Evolutionary conservation across 768 basidiomycete genomes (phyloP).

Genomic region (Neoboletus subvelutipes): DNA sequence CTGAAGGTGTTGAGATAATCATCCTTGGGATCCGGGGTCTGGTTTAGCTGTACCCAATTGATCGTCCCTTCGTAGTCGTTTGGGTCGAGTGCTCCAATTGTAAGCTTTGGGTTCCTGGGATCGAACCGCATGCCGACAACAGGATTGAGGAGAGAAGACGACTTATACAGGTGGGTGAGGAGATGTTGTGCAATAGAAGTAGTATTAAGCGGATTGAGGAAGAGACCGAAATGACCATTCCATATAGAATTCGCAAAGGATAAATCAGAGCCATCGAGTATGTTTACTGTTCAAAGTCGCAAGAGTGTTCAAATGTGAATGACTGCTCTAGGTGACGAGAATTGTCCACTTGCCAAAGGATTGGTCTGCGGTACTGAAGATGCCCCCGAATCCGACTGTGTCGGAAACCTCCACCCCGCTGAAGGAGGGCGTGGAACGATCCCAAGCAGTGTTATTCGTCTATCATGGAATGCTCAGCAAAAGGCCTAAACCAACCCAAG

Average conservation of each 20-base stretch:
- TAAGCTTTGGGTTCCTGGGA: conserved; percentile 28
- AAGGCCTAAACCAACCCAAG: neutral
- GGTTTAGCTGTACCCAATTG: conserved; percentile 28
- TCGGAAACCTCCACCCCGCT: conserved; percentile 19
- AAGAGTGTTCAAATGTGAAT: neutral
- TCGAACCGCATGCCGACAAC: conserved; percentile 32
- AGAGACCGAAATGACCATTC: conserved; percentile 28
- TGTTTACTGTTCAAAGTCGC: conserved; percentile 16
- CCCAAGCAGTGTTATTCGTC: conserved; percentile 21
- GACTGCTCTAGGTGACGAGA: neutral
- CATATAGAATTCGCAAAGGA: neutral
- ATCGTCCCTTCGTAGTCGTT: conserved; percentile 32
- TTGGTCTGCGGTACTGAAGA: conserved; percentile 13
- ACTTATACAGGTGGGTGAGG: conserved; percentile 20
- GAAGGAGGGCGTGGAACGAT: conserved; percentile 13
- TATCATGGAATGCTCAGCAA: conserved; percentile 1
- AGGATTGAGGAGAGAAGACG: conserved; percentile 29
- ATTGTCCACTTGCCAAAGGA: conserved; percentile 15
- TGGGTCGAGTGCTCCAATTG: conserved; percentile 33
- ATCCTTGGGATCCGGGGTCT: conserved; percentile 15
- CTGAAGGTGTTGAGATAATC: conserved; percentile 22
- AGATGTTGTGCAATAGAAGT: conserved; percentile 10
- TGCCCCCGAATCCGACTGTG: conserved; percentile 21
- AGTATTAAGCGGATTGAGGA: conserved; percentile 24
- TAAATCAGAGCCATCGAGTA: conserved; percentile 22